Conservation (phyloP, 768 basidiomycete species). For the Fibroporia radiculosa region DNA sequence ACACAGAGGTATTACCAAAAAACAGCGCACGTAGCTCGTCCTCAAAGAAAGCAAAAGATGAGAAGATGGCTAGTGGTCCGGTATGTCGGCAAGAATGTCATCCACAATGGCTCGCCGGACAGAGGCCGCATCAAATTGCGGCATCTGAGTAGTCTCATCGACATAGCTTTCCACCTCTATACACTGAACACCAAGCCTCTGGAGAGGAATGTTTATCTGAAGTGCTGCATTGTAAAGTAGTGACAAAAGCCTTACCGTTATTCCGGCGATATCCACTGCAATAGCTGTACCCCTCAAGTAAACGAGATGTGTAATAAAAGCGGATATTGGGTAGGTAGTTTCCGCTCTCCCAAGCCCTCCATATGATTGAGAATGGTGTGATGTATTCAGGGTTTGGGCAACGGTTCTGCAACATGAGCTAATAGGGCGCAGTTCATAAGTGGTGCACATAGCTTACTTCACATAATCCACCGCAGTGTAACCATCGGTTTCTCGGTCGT, state of each 20-base stretch:
- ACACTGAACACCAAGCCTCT: constrained; percentile 58
- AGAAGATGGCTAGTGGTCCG: too few relatives aligned
- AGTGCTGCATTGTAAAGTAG: not conserved
- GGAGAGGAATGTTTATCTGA: not conserved
- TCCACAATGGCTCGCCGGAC: constrained; percentile 36
- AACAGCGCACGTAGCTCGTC: too few relatives aligned
- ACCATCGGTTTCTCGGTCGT: constrained; percentile 85
- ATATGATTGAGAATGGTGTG: constrained; percentile 37
- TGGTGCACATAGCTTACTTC: constrained; percentile 33
- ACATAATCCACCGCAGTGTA: constrained; percentile 85
- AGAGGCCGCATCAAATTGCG: constrained; percentile 37
- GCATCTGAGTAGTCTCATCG: constrained; percentile 20
- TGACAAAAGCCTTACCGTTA: constrained; percentile 47
- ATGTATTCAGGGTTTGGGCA: constrained; percentile 56
- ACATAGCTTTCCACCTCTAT: constrained; percentile 34
- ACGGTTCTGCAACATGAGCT: constrained; percentile 44
- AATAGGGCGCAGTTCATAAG: constrained; percentile 3
- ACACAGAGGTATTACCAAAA: too few relatives aligned
- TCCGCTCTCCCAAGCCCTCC: constrained; percentile 53
- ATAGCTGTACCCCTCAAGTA: constrained; percentile 62
- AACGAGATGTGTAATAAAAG: constrained; percentile 81
- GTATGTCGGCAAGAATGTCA: too few relatives aligned
- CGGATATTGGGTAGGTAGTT: constrained; percentile 65
- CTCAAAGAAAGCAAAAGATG: too few relatives aligned
- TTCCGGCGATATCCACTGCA: constrained; percentile 47